Evolutionary conservation across 345 rosid species (phyloP), one percentile per base, ranked within the genome.

Genomic region (Salix arbutifolia): DNA sequence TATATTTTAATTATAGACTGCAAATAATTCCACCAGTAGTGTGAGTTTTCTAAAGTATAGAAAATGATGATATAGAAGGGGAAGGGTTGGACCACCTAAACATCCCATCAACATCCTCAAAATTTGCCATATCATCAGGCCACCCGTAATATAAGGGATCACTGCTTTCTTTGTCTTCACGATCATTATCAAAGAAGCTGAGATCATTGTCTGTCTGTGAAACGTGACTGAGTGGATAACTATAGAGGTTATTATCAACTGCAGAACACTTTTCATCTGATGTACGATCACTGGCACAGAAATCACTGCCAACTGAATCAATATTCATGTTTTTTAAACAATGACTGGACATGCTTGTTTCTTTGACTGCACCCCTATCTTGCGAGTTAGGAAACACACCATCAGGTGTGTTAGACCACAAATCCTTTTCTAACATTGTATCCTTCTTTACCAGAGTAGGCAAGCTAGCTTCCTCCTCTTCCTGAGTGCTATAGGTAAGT

Each of bases 101-200:
- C 93, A 94, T 91, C 82, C 85, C 85, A 86, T 94, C 93, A 78
- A 94, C 93, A 83, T 94, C 98, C 85, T 92, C 98, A 83, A 94
- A 92, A 80, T 90, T 91, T 53, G 88, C 97, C 25, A 94, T 87
- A 71, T 94, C 78, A 75, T 75, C 97, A 75, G 88, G 88, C 98
- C 97, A 94, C 37, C 87, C 92, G 83, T 90, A 94, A 73, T 84
- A 80, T 60, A 89, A 84, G 37, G 91, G 91, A 75, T 89, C 96
- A 65, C 77, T 80, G 75, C 78, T 83, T 84, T 81, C 97, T 85
- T 84, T 90, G 73, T 86, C 96, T 61, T 86, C 89, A 46, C 28
- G 48, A 31, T 82, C 89, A 77, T 86, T 83, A 78, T 86, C 76
- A 58, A 91, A 87, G 84, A 90, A 89, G 80, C 79, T 84, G 72